A percentile compares a stretch with the other conserved stretches of the same genome.
Conservation (phyloP, 345 rosid species). For the Syzygium aromaticum region DNA sequence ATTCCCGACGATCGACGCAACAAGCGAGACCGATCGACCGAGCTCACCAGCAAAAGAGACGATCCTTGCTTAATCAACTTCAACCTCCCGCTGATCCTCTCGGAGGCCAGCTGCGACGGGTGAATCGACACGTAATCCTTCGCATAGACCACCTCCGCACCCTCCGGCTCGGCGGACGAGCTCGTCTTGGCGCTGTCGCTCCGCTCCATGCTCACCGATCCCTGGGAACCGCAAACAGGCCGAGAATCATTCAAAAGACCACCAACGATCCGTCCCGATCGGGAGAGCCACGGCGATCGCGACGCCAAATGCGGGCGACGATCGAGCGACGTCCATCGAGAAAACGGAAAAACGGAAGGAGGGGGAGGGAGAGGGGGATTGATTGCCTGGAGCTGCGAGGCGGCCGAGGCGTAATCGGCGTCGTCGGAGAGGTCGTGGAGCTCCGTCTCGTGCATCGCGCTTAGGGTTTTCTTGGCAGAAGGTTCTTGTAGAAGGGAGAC, state of each 20-base stretch:
- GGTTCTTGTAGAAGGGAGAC: background rate
- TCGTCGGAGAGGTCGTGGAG: constrained; percentile 91
- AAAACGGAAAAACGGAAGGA: background rate
- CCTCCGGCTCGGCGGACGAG: constrained; percentile 52
- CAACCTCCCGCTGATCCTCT: constrained; percentile 87
- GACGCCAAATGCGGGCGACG: background rate
- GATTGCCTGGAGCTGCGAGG: constrained; percentile 68
- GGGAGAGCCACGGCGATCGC: background rate
- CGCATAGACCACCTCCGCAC: constrained; percentile 57
- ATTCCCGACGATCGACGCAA: background rate
- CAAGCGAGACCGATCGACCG: background rate
- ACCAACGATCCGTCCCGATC: too few relatives aligned
- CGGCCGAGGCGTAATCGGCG: constrained; percentile 72
- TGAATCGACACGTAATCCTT: constrained; percentile 89
- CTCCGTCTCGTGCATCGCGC: constrained; percentile 66
- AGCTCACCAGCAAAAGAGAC: constrained; percentile 59
- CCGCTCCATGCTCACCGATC: constrained; percentile 60
- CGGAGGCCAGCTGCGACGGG: constrained; percentile 82
- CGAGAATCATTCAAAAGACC: background rate
- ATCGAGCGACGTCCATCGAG: background rate
- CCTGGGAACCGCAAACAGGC: constrained; percentile 22
- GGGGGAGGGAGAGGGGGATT: background rate
- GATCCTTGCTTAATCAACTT: constrained; percentile 78
- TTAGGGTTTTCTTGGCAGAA: background rate
- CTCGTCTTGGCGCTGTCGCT: constrained; percentile 55